phyloP scores from a whole-genome alignment of 2,329 filamentous ascomycete genomes.

The Verticillium nonalfalfae region DNA sequence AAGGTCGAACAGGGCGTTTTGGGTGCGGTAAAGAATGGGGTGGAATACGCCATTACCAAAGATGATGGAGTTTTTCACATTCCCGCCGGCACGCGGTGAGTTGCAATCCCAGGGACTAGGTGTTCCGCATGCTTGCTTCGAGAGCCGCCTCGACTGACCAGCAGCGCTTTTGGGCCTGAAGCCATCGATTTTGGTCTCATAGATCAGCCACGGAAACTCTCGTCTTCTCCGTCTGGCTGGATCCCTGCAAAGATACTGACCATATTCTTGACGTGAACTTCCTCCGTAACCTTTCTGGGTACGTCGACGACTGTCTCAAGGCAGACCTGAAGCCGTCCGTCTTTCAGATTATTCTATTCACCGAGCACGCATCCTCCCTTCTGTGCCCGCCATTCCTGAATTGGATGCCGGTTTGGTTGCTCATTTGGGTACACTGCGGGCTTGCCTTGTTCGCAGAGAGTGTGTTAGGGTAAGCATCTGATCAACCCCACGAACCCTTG shows the following conservation, averaged over 20 bases:
- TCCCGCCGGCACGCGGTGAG: constrained; percentile 9
- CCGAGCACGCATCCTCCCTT: constrained; percentile 7
- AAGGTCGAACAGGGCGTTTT: constrained; percentile 12
- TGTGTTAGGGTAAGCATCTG: not conserved
- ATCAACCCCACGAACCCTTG: not conserved
- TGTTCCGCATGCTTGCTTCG: not conserved
- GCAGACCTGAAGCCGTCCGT: constrained; percentile 6
- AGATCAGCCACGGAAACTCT: constrained; percentile 7
- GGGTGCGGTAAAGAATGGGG: constrained; percentile 5
- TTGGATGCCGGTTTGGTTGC: constrained; percentile 11
- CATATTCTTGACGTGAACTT: constrained; percentile 10
- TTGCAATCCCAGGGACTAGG: not conserved
- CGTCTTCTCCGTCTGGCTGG: constrained; percentile 11
- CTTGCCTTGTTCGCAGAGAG: not conserved
- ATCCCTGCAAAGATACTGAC: constrained; percentile 5
- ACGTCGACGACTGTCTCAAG: constrained; percentile 9
- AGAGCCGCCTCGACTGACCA: not conserved
- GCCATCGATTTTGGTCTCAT: constrained; percentile 13
- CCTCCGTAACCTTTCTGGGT: constrained; percentile 12
- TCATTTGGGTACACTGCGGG: constrained; percentile 5
- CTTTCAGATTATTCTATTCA: constrained; percentile 12
- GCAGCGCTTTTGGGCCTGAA: not conserved
- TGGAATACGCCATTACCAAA: constrained; percentile 6
- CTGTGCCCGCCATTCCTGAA: constrained; percentile 8
- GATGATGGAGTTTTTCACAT: constrained; percentile 8